Conservation (phyloP, 2,329 filamentous ascomycete genomes). For the Pseudogymnoascus sp. region DNA sequence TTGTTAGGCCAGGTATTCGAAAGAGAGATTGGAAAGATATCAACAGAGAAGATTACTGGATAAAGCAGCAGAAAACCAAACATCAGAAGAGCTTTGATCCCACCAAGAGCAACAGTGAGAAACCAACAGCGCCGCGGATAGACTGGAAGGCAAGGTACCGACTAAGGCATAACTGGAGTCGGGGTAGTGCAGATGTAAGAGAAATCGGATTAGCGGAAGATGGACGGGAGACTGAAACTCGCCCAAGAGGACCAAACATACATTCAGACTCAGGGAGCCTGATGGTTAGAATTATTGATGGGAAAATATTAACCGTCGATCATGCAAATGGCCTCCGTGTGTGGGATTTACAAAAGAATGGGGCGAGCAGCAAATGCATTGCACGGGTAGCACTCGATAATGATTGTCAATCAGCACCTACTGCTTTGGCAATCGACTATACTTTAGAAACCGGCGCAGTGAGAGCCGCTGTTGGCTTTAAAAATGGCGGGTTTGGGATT, state of each 20-base stretch:
- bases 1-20: conserved; percentile 58
- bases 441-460: conserved; percentile 37
- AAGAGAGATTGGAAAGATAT: not conserved
- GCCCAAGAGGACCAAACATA: conserved; percentile 24
- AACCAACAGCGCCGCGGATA: conserved; percentile 30
- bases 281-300: conserved; percentile 69
- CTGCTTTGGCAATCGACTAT: conserved; percentile 15
- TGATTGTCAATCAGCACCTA: not conserved
- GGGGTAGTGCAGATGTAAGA: conserved; percentile 70
- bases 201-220: conserved; percentile 56
- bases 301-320: conserved; percentile 72
- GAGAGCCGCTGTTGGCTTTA: conserved; percentile 61
- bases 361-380: conserved; percentile 45
- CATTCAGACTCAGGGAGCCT: conserved; percentile 44
- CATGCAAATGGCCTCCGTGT: conserved; percentile 60
- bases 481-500: conserved; percentile 62
- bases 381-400: not conserved
- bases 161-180: conserved; percentile 83
- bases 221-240: conserved; percentile 24
- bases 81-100: conserved; percentile 52
- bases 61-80: conserved; percentile 10
- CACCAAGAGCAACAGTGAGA: conserved; percentile 30
- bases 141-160: conserved; percentile 89
- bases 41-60: conserved; percentile 8
- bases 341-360: conserved; percentile 64